These are phyloP conservation scores for Gossypium longicalyx DNA, from an alignment of 345 rosid genomes.

Conservation along the genomic window DNA sequence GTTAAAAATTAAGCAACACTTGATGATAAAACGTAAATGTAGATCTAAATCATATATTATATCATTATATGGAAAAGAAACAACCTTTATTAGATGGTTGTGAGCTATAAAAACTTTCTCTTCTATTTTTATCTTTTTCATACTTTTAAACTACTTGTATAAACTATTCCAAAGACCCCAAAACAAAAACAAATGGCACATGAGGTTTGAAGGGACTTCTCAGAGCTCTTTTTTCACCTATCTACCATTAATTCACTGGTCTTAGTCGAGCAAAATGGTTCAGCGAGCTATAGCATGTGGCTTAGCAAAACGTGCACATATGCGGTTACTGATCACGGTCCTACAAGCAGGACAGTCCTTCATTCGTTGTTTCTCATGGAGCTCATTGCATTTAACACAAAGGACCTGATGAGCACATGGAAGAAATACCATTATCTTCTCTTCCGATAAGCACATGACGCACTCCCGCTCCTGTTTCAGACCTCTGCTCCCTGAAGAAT, in stretches of 20 bases:
- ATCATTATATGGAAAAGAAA: not conserved
- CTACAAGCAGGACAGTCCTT: constrained; percentile 64
- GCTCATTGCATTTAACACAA: constrained; percentile 45
- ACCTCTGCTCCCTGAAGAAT: constrained; percentile 7
- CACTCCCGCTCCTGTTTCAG: constrained; percentile 30
- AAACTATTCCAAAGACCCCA: not conserved
- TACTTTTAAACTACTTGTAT: not conserved
- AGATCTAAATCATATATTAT: not conserved
- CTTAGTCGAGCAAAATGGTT: constrained; percentile 15
- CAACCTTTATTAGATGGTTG: not conserved
- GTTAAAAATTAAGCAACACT: not conserved
- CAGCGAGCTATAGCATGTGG: not conserved
- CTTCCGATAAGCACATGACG: constrained; percentile 61
- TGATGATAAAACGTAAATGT: not conserved
- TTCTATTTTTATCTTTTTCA: not conserved
- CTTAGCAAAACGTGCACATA: constrained; percentile 32
- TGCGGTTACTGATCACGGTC: constrained; percentile 36
- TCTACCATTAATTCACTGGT: constrained; percentile 12
- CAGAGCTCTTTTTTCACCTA: not conserved
- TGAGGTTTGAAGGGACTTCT: constrained; percentile 15
- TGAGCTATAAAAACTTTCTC: not conserved
- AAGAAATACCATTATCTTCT: constrained; percentile 48
- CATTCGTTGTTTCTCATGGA: constrained; percentile 48
- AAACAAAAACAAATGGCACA: not conserved
- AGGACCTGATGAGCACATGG: constrained; percentile 70